These are phyloP conservation scores for Quercus mongolica DNA, from an alignment of 306 rosid species.

Conservation along the genomic window DNA sequence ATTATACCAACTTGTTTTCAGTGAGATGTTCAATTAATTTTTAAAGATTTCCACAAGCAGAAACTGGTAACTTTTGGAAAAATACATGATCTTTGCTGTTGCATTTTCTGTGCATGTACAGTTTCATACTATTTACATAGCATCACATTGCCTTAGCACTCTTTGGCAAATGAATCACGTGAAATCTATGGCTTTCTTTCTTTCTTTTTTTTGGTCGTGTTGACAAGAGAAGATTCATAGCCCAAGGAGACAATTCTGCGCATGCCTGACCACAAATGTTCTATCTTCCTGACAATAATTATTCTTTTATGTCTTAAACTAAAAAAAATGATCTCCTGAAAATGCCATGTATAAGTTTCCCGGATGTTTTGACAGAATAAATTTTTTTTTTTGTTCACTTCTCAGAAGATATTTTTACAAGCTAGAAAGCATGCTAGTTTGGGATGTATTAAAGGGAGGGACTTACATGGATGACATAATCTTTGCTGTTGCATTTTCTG, in stretches of 20 bases:
- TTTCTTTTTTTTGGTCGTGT: not conserved
- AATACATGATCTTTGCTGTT: not conserved
- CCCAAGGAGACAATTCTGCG: constrained; percentile 1
- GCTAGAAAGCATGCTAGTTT: no score
- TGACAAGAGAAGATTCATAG: constrained; percentile 7
- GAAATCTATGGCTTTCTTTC: not conserved
- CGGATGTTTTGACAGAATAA: not conserved
- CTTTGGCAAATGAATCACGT: not conserved
- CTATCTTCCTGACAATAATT: constrained; percentile 4
- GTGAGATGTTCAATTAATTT: not conserved
- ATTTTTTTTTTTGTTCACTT: not conserved
- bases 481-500: not conserved
- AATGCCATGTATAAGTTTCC: not conserved
- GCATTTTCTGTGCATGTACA: constrained; percentile 1
- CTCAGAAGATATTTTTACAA: no score
- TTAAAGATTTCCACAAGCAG: not conserved
- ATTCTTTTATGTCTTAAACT: not conserved
- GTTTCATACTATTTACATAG: not conserved
- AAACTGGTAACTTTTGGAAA: not conserved
- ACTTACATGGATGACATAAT: not conserved
- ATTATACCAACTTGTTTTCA: constrained; percentile 10
- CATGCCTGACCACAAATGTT: constrained; percentile 11
- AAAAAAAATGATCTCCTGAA: not conserved
- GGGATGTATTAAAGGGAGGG: no score
- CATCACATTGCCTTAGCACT: not conserved